Evolutionary conservation across 2,329 filamentous ascomycete genomes (phyloP), one percentile per base, ranked within the genome.

Genomic region (Falciphora oryzae): DNA sequence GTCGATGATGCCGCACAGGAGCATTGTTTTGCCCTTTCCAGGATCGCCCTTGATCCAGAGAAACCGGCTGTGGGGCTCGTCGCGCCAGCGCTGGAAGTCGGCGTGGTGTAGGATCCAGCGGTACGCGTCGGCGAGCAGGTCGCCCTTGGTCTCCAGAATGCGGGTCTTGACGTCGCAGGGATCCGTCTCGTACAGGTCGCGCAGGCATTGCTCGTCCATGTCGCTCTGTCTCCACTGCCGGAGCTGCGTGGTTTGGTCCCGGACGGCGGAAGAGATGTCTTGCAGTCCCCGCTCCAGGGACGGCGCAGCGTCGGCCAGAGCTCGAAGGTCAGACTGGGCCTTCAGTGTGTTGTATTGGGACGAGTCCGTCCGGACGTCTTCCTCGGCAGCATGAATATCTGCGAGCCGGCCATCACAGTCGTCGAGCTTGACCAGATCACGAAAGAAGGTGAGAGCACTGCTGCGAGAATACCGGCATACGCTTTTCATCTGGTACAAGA

Each of bases 11-110:
- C 44, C 44, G 44, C 73, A 76, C 0, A 80, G 62, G 0, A 80
- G 67, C 75, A 80, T 80, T 0, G 77, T 80, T 67, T 80, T 81
- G 2, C 78, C 78, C 44, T 77, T 80, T 1, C 78, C n/a, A n/a
- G n/a, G n/a, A n/a, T n/a, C n/a, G n/a, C n/a, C n/a, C n/a, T n/a
- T n/a, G n/a, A n/a, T n/a, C 78, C 76, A 79, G 2, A 80, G 72
- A n/a, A 78, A 62, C 0, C 58, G 65, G 57, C 28, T 67, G 0
- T 68, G 38, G 0, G 31, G 3, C 14, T 70, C 63, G 6, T 69
- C 56, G 2, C 38, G 66, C 74, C 73, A 78, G 65, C 59, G 31
- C 2, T 35, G 31, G 53, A 74, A 78, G 0, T 70, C 62, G 0
- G 59, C n/a, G 32, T 73, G 60, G 0, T 71, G 64, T 1, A 79